Evolutionary conservation across 208 protist species (phyloP).

Genomic region (Acanthamoeba polyphaga): DNA sequence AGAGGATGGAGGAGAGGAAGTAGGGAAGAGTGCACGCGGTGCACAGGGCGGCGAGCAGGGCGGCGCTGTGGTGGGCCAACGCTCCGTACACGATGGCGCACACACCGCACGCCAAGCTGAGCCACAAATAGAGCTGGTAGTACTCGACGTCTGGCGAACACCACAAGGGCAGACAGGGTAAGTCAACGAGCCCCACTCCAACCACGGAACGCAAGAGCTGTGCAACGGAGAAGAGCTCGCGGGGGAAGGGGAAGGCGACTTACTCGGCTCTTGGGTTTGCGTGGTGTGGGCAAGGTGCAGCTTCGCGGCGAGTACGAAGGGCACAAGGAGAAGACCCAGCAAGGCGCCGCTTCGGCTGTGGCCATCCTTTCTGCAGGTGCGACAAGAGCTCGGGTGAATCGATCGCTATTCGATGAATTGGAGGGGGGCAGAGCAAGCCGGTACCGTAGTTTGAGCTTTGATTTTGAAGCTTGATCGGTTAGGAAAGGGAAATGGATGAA

Average conservation of each 20-base stretch:
- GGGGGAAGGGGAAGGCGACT: not conserved
- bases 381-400: not conserved
- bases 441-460: conserved; percentile 34
- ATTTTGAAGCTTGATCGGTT: not conserved
- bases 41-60: conserved; percentile 6
- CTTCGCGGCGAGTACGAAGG: conserved; percentile 37
- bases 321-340: not conserved
- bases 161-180: too few species aligned
- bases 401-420: not conserved
- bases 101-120: not conserved
- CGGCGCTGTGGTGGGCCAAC: not conserved
- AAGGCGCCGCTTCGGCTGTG: conserved; percentile 3
- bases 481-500: not conserved
- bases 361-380: not conserved
- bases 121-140: conserved; percentile 24
- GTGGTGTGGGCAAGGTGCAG: not conserved
- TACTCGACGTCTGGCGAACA: not conserved
- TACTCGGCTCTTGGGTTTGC: not conserved
- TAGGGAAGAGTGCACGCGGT: not conserved
- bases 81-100: conserved; percentile 5
- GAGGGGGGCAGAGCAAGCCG: not conserved
- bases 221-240: too few species aligned
- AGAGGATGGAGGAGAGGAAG: not conserved
- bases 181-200: too few species aligned
- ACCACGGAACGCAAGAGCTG: not conserved